Evolutionary conservation across 805 yeast genomes (phyloP), one percentile per base, ranked within the genome.

Genomic region (Wickerhamomyces sydowiorum): DNA sequence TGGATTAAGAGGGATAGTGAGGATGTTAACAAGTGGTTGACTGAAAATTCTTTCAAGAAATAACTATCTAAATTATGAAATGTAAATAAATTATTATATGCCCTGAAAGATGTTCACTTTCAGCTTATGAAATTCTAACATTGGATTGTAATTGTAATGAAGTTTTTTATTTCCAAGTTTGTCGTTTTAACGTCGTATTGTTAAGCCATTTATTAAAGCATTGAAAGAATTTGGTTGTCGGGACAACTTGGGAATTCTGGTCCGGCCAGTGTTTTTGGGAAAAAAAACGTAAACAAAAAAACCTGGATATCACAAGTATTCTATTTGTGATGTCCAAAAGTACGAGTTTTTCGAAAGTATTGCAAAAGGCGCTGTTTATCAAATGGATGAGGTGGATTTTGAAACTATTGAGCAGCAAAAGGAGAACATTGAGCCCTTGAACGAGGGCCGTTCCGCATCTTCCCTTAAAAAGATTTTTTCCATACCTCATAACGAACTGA

Each of bases 371-470:
- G 27, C 27, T 8, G 8, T 8, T 24, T 27, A 14, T 9, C 30
- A 14, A 5, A 32, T 32, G 35, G 42, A 37, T 6, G 38, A 44
- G 1, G 48, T 67, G 9, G 60, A 66, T 32, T 73, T 75, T 50
- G 67, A 60, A 15, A 58, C 55, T 24, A 62, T 82, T 22, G 86
- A 82, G 53, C 62, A 61, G 17, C 82, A 84, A 42, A 89, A 89
- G 61, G 96, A 86, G 59, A 86, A 86, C 54, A 80, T 89, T 6
- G 69, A 70, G 52, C 88, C 91, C 1, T 54, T 78, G 20, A 64
- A 63, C 3, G 78, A 74, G 15, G 96, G 96, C 3, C 67, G 90
- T 35, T 78, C 91, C 0, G 95, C 81, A 0, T 51, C 64, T 27
- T 70, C 78, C 8, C 64, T 88, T 23, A 72, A 75, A 1, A 62